Base-by-base conservation (phyloP, 495 filamentous ascomycete species). In the Penicillium desertorum region DNA sequence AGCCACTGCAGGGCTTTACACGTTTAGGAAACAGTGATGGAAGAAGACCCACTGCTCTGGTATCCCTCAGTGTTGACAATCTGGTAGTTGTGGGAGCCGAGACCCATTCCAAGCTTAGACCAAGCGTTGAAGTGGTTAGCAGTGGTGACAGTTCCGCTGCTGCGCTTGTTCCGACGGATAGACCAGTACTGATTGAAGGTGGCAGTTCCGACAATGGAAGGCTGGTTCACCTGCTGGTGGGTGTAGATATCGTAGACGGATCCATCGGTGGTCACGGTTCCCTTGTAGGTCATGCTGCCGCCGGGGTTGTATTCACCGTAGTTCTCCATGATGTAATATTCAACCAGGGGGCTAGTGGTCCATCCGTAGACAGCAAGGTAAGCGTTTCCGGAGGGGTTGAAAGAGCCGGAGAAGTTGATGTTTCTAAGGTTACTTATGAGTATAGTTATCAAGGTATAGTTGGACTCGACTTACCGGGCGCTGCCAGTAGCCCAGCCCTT, bases 101-200 rank as follows among this genome's bases (percentile, higher is more conserved):
- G 64, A 17, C 66, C 63, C 67, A 88, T 73, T 6, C 75, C 76
- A 7, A 68, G 56, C 23, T 50, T 51, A 3, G 64, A 61, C 86
- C 86, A 89, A 23, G 83, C 84, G 63, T 83, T 74, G 67, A 89
- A 88, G 73, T 88, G 86, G 65, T 82, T 83, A 43, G 67, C 65
- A 9, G 70, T 77, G 11, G 68, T 81, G 8, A 83, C 72, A 5
- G 77, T 83, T 0, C 85, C 85, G 5, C 80, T 72, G 5, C 71
- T 72, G 14, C 85, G 76, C 65, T 82, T 79, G 32, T 70, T 69
- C 32, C 73, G 71, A 17, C 85, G 80, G 42, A 87, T 77, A 23
- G 80, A 81, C 79, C 81, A 85, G 66, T 76, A 86, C 73, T 88
- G 85, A 30, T 75, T 70, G 63, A 87, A 87, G 45, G 81, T 88